Percentiles rank a stretch among this genome's conserved stretches.
Conservation (phyloP, 1,284 basidiomycete genomes). For the Leccinum holopus region DNA sequence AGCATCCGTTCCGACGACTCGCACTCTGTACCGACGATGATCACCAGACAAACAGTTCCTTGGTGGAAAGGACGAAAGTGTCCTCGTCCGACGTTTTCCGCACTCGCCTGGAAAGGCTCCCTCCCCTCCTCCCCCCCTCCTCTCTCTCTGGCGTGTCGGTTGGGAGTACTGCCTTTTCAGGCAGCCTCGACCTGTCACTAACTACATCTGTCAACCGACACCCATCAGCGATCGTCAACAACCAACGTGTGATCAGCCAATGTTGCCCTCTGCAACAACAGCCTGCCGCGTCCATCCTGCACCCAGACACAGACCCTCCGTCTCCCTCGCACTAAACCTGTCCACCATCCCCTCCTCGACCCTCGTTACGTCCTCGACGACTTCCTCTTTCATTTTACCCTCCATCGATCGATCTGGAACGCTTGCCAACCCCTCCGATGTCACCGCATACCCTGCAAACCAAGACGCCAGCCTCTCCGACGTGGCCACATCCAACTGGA, state of each 20-base stretch:
- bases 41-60: no score
- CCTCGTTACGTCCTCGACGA: conserved; percentile 25
- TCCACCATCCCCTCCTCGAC: conserved; percentile 32
- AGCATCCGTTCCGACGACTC: no score
- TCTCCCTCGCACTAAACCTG: conserved; percentile 22
- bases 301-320: conserved; percentile 12
- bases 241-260: conserved; percentile 11
- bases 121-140: no score
- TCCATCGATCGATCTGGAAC: conserved; percentile 15
- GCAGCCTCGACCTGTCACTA: no score
- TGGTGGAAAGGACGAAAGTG: no score
- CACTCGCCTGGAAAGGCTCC: no score
- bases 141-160: no score
- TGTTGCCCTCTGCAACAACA: conserved; percentile 10
- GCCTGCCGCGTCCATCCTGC: conserved; percentile 1
- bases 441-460: conserved; percentile 13
- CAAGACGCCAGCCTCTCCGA: conserved; percentile 4
- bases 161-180: no score
- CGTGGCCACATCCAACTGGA: conserved; percentile 10
- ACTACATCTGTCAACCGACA: conserved; percentile 5
- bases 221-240: background rate
- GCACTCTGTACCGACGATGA: no score
- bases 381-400: conserved; percentile 27
- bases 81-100: no score
- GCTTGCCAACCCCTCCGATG: conserved; percentile 20